Base-by-base conservation (phyloP, 768 basidiomycete genomes). In the Russula ochroleuca region DNA sequence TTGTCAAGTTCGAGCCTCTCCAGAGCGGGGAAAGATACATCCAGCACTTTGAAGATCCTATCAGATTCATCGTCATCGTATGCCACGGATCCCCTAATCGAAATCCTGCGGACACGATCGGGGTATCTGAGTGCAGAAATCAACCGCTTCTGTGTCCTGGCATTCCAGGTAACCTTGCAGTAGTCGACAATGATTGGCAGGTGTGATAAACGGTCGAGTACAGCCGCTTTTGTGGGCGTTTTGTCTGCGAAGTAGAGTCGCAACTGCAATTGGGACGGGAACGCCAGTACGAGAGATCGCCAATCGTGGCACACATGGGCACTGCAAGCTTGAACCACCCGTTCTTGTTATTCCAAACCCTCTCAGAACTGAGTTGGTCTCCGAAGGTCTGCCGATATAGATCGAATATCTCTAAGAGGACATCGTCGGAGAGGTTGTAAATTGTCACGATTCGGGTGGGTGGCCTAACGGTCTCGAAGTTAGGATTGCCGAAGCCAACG, bases 341-440 rank as follows among this genome's bases (percentile, higher is more conserved):
- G 1, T 19, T 10, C 10, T 10, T 55, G 10, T 25, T 31, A 37
- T 54, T 38, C 52, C 52, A 54, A 7, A 0, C 1, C 21, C 38
- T 25, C 28, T 38, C 25, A 11, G 5, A 28, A 40, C 7, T 11
- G 14, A 8, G 21, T 1, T 2, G 19, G n/a, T 10, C 17, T 6
- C 6, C 9, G 51, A 35, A 52, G 19, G 2, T 52, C 14, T 38
- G 52, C 8, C 54, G 23, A 41, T 41, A 56, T 7, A 4, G 8
- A 33, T 57, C 43, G 31, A 57, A 57, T 45, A 57, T 57, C n/a
- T 21, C 28, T n/a, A 57, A 47, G 13, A 35, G 43, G 15, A 57
- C 13, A 6, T 47, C 43, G 9, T 25, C 33, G 3, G 57, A 35
- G 33, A 58, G 47, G 11, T 37, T 58, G 13, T 37, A 2, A 13